A percentile compares a stretch with the other conserved stretches of the same genome.
Conservation (phyloP, 306 rosid genomes). For the Boehmeria nivea region DNA sequence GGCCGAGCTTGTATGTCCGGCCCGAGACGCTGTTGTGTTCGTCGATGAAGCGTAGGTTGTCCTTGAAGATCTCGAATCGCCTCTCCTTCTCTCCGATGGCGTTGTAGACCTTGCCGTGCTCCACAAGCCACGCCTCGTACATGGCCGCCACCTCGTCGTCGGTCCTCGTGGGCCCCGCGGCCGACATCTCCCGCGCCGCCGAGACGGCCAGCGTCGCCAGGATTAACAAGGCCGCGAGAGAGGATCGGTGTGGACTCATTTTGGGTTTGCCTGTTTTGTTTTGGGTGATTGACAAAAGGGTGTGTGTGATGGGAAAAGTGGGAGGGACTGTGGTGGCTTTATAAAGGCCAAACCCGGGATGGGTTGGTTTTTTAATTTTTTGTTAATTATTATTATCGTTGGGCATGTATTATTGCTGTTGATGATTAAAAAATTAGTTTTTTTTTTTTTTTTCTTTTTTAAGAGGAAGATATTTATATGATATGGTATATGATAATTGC, state of each 20-base stretch:
- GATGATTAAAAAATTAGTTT: too few species aligned
- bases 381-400: too few species aligned
- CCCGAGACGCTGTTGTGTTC: constrained; percentile 49
- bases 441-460: too few species aligned
- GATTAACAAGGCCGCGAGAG: constrained; percentile 28
- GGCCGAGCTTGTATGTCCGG: constrained; percentile 52
- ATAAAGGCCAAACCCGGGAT: background rate
- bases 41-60: constrained; percentile 72
- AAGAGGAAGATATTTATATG: too few species aligned
- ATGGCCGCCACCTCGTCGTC: constrained; percentile 54
- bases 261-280: background rate
- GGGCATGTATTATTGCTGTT: too few species aligned
- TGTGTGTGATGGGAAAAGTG: constrained; percentile 4
- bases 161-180: constrained; percentile 32
- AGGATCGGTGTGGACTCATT: constrained; percentile 47
- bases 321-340: background rate
- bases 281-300: too few species aligned
- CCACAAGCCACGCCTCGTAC: constrained; percentile 64
- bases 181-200: constrained; percentile 61
- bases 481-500: too few species aligned
- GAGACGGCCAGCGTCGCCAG: constrained; percentile 35
- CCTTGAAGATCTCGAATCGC: constrained; percentile 81
- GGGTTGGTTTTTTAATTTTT: background rate
- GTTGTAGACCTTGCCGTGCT: constrained; percentile 60
- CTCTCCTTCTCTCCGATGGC: constrained; percentile 59